Conservation (phyloP, 202 grass and related monocot genomes). For the Setaria italica region DNA sequence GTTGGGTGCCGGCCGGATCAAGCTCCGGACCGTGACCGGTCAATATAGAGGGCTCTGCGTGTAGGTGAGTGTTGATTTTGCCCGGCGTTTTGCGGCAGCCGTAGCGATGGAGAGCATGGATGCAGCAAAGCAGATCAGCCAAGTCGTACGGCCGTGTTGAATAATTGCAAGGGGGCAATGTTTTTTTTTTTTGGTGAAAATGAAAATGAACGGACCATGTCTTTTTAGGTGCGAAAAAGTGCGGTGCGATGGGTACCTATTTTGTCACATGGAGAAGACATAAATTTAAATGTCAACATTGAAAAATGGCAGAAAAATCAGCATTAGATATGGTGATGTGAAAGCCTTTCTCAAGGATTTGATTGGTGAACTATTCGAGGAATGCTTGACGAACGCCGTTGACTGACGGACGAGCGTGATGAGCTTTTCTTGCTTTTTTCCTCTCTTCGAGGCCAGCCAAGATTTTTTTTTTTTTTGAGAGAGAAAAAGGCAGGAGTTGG, state of each 20-base stretch:
- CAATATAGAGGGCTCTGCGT: conserved; percentile 32
- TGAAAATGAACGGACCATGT: background rate
- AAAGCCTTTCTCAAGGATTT: background rate
- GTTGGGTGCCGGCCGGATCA: background rate
- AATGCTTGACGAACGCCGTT: background rate
- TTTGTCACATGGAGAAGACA: background rate
- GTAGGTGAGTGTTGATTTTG: conserved; percentile 1
- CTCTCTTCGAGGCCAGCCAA: background rate
- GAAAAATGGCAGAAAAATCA: background rate
- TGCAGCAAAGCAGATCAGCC: background rate
- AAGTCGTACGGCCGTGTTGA: conserved; percentile 23
- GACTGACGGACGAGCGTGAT: background rate
- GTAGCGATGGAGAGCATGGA: background rate
- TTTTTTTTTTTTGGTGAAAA: background rate
- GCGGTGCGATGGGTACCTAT: background rate
- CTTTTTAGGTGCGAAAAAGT: background rate
- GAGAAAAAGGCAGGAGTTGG: background rate
- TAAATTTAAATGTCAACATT: background rate
- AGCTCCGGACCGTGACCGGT: background rate
- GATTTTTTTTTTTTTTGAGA: too few relatives aligned
- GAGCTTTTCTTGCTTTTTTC: background rate
- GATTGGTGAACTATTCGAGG: background rate
- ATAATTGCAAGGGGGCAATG: background rate
- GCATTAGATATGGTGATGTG: background rate
- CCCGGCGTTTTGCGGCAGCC: background rate